Base-by-base conservation (phyloP, 2,329 filamentous ascomycete species). In the Penicillium sp. region DNA sequence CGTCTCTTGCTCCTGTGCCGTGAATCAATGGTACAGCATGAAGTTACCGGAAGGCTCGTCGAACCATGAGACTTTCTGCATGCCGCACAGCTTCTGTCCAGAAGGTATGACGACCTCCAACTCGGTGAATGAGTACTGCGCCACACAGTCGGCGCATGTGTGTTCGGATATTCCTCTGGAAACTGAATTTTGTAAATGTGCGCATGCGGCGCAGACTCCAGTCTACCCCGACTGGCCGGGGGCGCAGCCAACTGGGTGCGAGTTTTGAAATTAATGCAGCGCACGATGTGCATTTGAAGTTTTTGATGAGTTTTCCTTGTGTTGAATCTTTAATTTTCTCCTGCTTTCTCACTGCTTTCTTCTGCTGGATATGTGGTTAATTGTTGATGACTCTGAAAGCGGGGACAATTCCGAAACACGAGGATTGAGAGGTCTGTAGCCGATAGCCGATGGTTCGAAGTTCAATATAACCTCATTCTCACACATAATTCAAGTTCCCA, bases 11-110 rank as follows among this genome's bases (percentile, higher is more conserved):
- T 57, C 61, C 8, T 68, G 65, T 36, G 55, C 60, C 3, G 10
- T 30, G 3, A 49, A 63, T 42, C 57, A 67, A 52, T 68, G 58
- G 58, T 64, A 66, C 45, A 67, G 64, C 43, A 53, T 57, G 53
- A 56, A 58, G 2, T 41, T 51, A 16, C 46, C 47, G 1, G 43
- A 52, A 2, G 61, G 53, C 3, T 10, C 30, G 1, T 56, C 57
- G 2, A 36, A 29, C 10, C 30, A 58, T 7, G 56, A 66, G 7
- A 64, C 51, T 1, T 68, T 59, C 52, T 68, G 65, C 45, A 65
- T 68, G 64, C 64, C 63, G 0, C 45, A 59, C 30, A 54, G 45
- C 16, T 56, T 39, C 10, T 68, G 65, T 45, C 63, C 64, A 23
- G 49, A 54, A 4, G 65, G 63, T 7, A 67, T 68, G 63, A 65